These are phyloP conservation scores for Fraxinus sp. DNA, from an alignment of 305 asterid species.

Conservation along the genomic window DNA sequence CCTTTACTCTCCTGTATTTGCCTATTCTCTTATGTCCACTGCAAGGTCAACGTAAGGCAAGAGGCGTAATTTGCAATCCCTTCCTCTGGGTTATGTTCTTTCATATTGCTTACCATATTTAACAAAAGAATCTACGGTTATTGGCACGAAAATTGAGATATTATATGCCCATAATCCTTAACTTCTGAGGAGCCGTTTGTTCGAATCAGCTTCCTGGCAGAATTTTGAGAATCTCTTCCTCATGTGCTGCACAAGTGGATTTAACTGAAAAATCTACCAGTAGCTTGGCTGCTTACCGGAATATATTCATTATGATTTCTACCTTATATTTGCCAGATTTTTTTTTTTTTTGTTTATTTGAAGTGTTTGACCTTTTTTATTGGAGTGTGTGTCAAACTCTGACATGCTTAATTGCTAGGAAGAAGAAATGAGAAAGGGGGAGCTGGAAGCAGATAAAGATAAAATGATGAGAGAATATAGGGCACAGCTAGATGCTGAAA, in stretches of 20 bases:
- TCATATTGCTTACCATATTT: neutral
- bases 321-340: neutral
- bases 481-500: constrained; percentile 96
- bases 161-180: neutral
- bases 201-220: neutral
- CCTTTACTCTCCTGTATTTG: neutral
- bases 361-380: neutral
- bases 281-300: neutral
- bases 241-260: neutral
- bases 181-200: neutral
- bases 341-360: neutral
- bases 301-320: neutral
- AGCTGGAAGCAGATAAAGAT: constrained; percentile 96
- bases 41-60: neutral
- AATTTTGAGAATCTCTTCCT: neutral
- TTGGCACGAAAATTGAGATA: neutral
- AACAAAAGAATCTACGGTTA: neutral
- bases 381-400: neutral
- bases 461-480: constrained; percentile 92
- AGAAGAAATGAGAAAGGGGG: constrained; percentile 93
- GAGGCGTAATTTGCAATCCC: neutral
- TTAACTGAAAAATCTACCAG: neutral
- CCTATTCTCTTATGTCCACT: neutral
- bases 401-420: constrained; percentile 59
- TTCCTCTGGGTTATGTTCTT: neutral